Evolutionary conservation across 1,284 basidiomycete species (phyloP), one percentile per base, ranked within the genome.

Genomic region (Fomitopsis palustris): DNA sequence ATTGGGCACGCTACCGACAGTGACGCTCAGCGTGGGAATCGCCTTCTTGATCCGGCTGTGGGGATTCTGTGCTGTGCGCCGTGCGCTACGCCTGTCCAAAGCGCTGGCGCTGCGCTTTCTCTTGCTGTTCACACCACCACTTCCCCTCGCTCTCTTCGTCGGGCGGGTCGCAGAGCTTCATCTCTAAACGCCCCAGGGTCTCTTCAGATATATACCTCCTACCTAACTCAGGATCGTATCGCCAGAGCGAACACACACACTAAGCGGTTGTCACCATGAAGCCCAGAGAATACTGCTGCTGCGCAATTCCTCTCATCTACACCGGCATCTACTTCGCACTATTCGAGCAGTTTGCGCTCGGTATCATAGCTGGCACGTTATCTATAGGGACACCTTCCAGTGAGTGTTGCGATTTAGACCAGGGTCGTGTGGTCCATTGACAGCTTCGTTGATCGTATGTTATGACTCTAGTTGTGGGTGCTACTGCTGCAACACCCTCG

Each of bases 231-330:
- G 19, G 31, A 16, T 41, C 21, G 53, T 6, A 53, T 41, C 56
- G 41, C 56, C 49, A 52, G 49, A 19, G 16, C 14, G 27, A 25
- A 52, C n/a, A 21, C 29, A 21, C 29, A 19, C 31, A 29, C 19
- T 52, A 52, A 51, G 41, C 43, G 53, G 33, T 45, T 43, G 19
- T 37, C 35, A 59, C 12, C 61, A 78, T 78, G 84, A 90, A 87
- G 72, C 75, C 84, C 49, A 79, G 87, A 78, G 85, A 91, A 38
- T 90, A 91, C 67, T 91, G 89, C 65, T 91, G 88, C 69, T 90
- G 88, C 69, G 93, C 93, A 54, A 88, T 96, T 63, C 93, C 93
- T 4, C 76, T 93, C 55, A 80, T 93, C 62, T 96, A 96, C 75
- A 81, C 86, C 61, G 95, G 95, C 37, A 91, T 96, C 57, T 96